Percentiles rank a stretch among this genome's conserved stretches.
Conservation (phyloP, 345 rosid species). For the Rhizophora apiculata region DNA sequence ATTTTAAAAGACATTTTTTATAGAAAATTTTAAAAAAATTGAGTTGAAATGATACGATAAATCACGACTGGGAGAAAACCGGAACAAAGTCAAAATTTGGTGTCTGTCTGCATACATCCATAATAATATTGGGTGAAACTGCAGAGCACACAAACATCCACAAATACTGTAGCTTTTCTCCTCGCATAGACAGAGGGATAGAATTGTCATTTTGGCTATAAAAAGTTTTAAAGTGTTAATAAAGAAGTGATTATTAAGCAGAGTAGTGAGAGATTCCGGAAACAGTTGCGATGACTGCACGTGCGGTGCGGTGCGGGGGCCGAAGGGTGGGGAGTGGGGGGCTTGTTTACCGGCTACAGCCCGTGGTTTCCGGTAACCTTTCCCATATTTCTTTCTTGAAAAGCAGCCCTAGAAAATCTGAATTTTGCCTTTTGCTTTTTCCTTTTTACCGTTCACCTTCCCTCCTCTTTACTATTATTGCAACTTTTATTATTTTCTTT, state of each 20-base stretch:
- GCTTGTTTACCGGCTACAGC: conserved; percentile 36
- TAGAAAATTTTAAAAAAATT: no score
- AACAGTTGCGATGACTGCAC: conserved; percentile 32
- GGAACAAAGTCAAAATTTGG: no score
- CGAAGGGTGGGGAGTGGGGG: conserved; percentile 19
- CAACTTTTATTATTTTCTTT: background rate
- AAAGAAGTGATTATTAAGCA: background rate
- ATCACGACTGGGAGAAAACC: no score
- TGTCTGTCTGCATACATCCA: no score
- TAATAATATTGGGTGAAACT: no score
- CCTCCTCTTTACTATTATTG: no score
- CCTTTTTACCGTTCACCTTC: background rate
- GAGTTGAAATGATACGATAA: no score
- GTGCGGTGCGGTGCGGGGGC: conserved; percentile 47
- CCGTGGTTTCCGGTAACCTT: conserved; percentile 35
- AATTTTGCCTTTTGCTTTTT: background rate
- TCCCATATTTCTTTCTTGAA: conserved; percentile 7
- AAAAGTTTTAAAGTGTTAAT: background rate
- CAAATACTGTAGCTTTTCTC: no score
- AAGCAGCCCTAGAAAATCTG: no score
- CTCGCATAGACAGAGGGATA: background rate
- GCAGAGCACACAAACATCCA: no score
- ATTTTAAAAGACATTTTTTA: no score
- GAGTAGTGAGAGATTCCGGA: conserved; percentile 26
- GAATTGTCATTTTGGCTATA: background rate